phyloP scores from a whole-genome alignment of 129 eudicot genomes.

The Cynara cardunculus region DNA sequence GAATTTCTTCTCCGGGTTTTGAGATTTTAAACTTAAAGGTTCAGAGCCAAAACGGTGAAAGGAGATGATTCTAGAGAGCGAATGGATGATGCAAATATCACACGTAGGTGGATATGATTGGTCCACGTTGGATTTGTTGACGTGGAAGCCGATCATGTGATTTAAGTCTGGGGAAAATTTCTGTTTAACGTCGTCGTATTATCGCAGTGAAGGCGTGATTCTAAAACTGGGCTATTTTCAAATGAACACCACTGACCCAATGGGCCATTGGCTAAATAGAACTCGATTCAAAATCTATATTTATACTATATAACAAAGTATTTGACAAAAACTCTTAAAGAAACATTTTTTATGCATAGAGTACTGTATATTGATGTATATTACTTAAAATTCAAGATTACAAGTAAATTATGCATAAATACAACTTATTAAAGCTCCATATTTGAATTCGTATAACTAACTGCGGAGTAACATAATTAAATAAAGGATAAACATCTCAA shows the following conservation, averaged over 20 bases:
- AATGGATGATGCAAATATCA: neutral
- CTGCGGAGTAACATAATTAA: too few relatives aligned
- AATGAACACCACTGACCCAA: neutral
- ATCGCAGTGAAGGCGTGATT: neutral
- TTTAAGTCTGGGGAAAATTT: neutral
- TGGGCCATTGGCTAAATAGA: neutral
- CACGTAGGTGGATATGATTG: neutral
- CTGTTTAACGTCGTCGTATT: neutral
- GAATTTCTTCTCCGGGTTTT: neutral
- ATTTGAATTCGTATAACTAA: too few relatives aligned
- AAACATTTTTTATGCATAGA: too few relatives aligned
- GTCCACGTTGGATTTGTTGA: slow-evolving; percentile 12
- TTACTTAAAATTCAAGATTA: too few relatives aligned
- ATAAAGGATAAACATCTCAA: too few relatives aligned
- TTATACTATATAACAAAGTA: too few relatives aligned
- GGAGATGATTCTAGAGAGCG: neutral
- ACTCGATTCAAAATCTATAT: neutral
- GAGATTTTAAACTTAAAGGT: neutral
- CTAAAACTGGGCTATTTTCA: neutral
- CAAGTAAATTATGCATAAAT: too few relatives aligned
- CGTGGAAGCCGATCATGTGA: neutral
- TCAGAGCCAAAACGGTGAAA: neutral
- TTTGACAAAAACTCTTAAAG: too few relatives aligned
- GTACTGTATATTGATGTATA: too few relatives aligned
- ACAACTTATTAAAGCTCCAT: too few relatives aligned